Evolutionary conservation across 306 rosid species (phyloP).

Genomic region (Citrullus amarus): DNA sequence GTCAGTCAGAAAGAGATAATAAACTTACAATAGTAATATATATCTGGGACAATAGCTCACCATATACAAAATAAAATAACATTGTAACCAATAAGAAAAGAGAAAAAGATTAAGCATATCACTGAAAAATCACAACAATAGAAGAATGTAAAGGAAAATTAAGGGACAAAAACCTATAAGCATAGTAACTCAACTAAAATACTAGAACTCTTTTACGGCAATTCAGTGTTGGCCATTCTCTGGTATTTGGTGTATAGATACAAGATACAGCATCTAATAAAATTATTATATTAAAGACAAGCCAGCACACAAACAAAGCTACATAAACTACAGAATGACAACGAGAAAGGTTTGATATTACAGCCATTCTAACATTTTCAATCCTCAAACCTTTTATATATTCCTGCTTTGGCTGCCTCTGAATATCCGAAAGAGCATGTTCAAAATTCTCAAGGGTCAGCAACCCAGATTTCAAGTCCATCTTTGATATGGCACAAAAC

Average conservation of each 20-base stretch:
- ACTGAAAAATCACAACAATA: background rate
- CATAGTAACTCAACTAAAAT: background rate
- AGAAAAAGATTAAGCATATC: background rate
- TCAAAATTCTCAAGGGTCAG: constrained; percentile 51
- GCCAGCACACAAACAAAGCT: background rate
- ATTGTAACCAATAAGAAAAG: background rate
- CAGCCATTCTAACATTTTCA: background rate
- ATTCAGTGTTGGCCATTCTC: background rate
- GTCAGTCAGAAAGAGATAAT: background rate
- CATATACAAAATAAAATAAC: background rate
- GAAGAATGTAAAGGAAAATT: background rate
- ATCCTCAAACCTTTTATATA: constrained; percentile 50
- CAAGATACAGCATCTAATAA: background rate
- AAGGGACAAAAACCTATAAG: background rate
- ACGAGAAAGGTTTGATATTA: background rate
- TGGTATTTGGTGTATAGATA: background rate
- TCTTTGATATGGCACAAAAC: constrained; percentile 58
- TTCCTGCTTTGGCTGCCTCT: constrained; percentile 74
- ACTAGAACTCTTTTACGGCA: background rate
- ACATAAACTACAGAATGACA: background rate
- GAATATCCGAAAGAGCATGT: constrained; percentile 49
- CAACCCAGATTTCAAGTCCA: constrained; percentile 65
- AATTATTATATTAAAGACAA: background rate
- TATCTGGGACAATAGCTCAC: background rate
- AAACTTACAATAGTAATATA: background rate